Conservation (phyloP, 2,329 filamentous ascomycete species). For the Dactylellina cionopaga region DNA sequence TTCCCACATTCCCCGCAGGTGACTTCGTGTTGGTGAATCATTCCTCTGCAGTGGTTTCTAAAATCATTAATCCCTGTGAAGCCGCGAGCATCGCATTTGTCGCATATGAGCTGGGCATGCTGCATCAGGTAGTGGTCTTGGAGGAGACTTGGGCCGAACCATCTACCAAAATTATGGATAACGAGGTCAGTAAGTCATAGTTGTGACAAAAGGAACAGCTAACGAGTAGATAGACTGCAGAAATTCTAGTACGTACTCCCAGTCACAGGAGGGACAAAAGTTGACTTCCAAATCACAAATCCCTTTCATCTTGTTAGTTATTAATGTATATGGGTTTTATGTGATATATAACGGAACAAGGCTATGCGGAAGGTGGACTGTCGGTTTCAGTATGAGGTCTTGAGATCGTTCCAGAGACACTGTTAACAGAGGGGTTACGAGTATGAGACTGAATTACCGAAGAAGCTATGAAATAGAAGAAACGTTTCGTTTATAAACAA, state of each 20-base stretch:
- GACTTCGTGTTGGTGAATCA: constrained; percentile 1
- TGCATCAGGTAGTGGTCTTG: constrained; percentile 11
- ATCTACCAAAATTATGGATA: background rate
- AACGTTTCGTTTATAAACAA: no score
- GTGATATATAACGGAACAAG: no score
- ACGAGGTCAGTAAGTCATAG: background rate
- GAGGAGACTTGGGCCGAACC: background rate
- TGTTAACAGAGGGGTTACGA: no score
- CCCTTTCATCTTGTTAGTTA: background rate
- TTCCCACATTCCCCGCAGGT: constrained; percentile 22
- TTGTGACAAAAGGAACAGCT: background rate
- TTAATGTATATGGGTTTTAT: no score
- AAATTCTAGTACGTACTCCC: constrained; percentile 16
- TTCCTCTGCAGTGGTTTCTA: background rate
- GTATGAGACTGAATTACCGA: no score
- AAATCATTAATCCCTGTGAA: background rate
- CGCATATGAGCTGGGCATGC: constrained; percentile 11
- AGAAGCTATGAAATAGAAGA: no score
- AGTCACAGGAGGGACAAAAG: constrained; percentile 3
- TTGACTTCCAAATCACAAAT: background rate
- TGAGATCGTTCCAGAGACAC: no score
- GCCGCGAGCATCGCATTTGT: background rate
- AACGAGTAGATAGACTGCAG: background rate
- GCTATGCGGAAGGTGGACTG: no score
- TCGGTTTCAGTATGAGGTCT: no score